These are phyloP conservation scores for Pezicula radicicola DNA, from an alignment of 2,329 filamentous ascomycete genomes.

Conservation along the genomic window DNA sequence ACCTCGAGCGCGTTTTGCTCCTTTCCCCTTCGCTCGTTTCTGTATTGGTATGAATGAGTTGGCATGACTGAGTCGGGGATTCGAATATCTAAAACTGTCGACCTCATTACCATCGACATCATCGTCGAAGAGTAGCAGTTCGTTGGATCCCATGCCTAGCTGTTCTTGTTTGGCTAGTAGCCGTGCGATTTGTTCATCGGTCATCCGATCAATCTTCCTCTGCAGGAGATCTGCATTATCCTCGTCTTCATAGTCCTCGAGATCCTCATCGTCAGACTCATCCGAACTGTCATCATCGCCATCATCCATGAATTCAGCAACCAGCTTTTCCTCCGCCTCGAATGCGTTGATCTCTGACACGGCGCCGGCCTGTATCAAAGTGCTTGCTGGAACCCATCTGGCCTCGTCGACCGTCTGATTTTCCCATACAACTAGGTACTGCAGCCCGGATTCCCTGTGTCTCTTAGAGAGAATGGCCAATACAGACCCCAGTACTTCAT, in stretches of 20 bases:
- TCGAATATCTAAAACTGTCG: constrained; percentile 10
- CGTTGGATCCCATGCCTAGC: constrained; percentile 57
- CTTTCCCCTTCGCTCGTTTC: constrained; percentile 17
- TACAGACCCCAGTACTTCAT: constrained; percentile 39
- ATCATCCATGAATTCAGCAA: constrained; percentile 20
- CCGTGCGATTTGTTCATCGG: constrained; percentile 60
- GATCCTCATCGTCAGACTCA: constrained; percentile 28
- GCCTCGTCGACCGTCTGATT: constrained; percentile 41
- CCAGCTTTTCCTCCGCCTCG: constrained; percentile 29
- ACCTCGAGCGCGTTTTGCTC: constrained; percentile 24
- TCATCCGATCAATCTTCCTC: constrained; percentile 42
- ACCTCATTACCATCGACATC: constrained; percentile 30
- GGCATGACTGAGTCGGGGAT: not conserved
- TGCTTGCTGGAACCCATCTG: constrained; percentile 40
- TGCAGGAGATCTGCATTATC: constrained; percentile 35
- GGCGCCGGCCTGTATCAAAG: constrained; percentile 28
- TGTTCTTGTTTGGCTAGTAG: constrained; percentile 60
- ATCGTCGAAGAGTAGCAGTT: constrained; percentile 55
- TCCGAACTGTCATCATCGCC: constrained; percentile 20
- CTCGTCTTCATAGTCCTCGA: constrained; percentile 32
- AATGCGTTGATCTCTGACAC: constrained; percentile 29
- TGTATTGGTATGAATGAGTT: constrained; percentile 5
- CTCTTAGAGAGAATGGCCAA: constrained; percentile 42
- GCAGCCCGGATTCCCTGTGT: constrained; percentile 37
- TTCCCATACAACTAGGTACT: constrained; percentile 49